Evolutionary conservation across 2,329 filamentous ascomycete species (phyloP), one percentile per base, ranked within the genome.

Genomic region (Fusarium brachygibbosum): DNA sequence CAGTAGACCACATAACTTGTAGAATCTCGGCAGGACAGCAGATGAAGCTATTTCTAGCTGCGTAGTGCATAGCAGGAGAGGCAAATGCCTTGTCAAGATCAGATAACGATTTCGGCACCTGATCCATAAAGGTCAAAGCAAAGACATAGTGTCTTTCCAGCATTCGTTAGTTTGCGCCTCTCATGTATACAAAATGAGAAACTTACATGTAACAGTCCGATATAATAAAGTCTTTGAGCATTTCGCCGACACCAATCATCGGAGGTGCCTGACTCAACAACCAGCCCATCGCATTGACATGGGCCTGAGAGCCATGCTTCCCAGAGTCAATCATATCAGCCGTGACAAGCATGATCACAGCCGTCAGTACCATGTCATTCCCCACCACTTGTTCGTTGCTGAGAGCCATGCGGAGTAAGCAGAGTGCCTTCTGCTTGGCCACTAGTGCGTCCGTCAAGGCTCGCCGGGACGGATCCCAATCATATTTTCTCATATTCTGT

Each of bases 171-270:
- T 25, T 25, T 25, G 23, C 6, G 23, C 23, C 23, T 25, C 23
- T 25, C 23, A 25, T 25, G 23, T 25, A 25, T 25, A 25, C 23
- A 25, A 25, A 5, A 25, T 25, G 14, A 2, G 8, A 12, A 4
- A 9, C 46, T 37, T 48, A 61, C 59, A 63, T 63, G 13, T 63
- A 63, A 2, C 59, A 63, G 19, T 63, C 59, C 1, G 59, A 59
- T n/a, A 63, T 48, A 3, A 63, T 42, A 34, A 53, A 63, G 25
- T 63, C 56, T 34, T 51, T 46, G 9, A 63, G 55, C 34, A 46
- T 61, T 16, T 48, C 46, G 7, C 50, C 31, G 6, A 48, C 41
- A 13, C 41, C 38, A 1, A 23, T 59, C 2, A 38, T 32, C 4
- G 59, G 59, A 11, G 23, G 56, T 13, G 42, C 40, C 19, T 61